Evolutionary conservation across 441 rosid species (phyloP).

Genomic region (Mallotus repandus): DNA sequence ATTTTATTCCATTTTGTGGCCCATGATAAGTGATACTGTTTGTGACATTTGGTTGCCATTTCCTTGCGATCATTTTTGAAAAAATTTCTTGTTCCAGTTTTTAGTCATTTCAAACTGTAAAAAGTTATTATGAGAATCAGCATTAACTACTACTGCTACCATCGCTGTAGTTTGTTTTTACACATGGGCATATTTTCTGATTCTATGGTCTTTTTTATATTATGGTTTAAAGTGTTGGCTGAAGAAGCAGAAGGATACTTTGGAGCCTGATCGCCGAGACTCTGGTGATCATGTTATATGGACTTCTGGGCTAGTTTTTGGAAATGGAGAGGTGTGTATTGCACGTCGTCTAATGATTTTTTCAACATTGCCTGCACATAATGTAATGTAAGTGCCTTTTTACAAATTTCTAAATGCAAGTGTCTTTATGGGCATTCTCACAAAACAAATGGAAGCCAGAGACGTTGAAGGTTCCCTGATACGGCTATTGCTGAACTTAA

Average conservation of each 20-base stretch:
- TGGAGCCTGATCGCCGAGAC: constrained; percentile 30
- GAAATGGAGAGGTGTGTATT: constrained; percentile 30
- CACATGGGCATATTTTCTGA: neutral
- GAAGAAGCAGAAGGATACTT: constrained; percentile 38
- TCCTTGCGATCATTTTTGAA: neutral
- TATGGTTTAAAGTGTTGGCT: constrained; percentile 38
- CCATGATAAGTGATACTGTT: neutral
- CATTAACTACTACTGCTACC: neutral
- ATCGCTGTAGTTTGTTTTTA: neutral
- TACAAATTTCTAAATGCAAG: neutral
- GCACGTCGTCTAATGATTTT: neutral
- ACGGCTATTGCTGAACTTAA: neutral
- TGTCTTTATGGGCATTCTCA: neutral
- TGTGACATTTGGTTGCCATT: neutral
- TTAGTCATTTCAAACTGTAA: neutral
- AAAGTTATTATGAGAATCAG: neutral
- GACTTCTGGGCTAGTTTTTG: constrained; percentile 44
- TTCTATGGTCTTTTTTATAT: neutral
- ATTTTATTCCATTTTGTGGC: neutral
- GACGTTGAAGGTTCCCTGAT: neutral
- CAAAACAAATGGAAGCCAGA: neutral
- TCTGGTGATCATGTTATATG: constrained; percentile 30
- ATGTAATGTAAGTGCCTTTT: neutral
- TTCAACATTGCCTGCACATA: neutral
- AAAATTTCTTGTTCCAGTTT: neutral